Base-by-base conservation (phyloP, 768 basidiomycete species). In the Pleurotus tuber-regium region DNA sequence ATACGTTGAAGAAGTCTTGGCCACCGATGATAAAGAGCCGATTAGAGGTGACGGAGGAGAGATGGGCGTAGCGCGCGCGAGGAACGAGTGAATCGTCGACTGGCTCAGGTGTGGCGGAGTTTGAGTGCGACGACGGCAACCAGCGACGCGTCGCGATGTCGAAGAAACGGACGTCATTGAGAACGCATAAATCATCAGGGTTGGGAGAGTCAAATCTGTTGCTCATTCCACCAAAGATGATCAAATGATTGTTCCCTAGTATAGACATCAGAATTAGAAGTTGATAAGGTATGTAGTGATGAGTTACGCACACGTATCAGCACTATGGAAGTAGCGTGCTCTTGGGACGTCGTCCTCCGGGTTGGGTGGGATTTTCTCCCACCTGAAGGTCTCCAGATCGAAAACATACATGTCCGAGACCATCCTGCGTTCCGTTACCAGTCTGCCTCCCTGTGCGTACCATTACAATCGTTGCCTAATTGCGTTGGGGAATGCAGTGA, bases 171-270 rank as follows among this genome's bases (percentile, higher is more conserved):
- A 98, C 84, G 65, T 98, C 97, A 61, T 89, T 89, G 51, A 97
- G 71, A n/a, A 98, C 96, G 55, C 88, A 90, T 23, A 94, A 80
- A 56, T 92, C 88, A 51, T 92, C 89, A 4, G 86, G 78, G 60
- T 79, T 84, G 36, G 77, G 71, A 1, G 86, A 79, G 56, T 88
- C 81, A 9, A 84, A 78, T 61, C 84, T 74, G 67, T 89, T 86
- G 63, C 89, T 86, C 94, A 98, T 97, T 9, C 96, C 95, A 16
- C 96, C 96, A 63, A 98, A 98, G 43, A 98, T 76, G 56, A 98
- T 84, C 48, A 99, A 75, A 60, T 92, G 85, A 66, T 89, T 86
- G 63, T 89, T 86, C 93, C 93, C 89, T 88, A n/a, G 50, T 24
- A 57, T 52, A 54, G 23, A 59, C 11, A 46, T 7, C n/a, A 44